phyloP scores from a whole-genome alignment of 148 eudicot genomes.

The Talinum fruticosum region DNA sequence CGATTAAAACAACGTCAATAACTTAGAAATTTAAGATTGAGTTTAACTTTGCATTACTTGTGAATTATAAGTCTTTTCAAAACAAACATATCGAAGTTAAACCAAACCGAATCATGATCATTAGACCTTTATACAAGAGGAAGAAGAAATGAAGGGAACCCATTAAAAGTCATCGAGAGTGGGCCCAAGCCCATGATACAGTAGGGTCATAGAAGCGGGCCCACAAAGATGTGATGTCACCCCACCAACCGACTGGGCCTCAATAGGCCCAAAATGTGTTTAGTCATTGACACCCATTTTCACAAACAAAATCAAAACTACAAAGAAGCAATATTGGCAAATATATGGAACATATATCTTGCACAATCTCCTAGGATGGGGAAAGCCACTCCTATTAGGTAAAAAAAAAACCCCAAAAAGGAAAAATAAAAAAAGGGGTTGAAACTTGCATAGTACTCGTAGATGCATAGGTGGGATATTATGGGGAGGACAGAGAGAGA shows the following conservation, averaged over 20 bases:
- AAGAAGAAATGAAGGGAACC: too few relatives aligned
- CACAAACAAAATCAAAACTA: neutral
- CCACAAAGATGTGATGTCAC: neutral
- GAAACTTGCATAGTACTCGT: neutral
- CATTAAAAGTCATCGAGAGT: neutral
- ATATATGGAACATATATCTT: neutral
- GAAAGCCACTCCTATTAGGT: neutral
- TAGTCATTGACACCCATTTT: neutral
- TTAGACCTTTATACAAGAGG: too few relatives aligned
- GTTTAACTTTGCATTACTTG: too few relatives aligned
- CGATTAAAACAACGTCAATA: too few relatives aligned
- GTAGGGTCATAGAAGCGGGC: neutral
- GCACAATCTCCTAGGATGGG: neutral
- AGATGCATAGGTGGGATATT: neutral
- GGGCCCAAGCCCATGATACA: constrained; percentile 10
- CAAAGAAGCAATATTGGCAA: neutral
- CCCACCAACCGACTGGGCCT: constrained; percentile 12
- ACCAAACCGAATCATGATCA: too few relatives aligned
- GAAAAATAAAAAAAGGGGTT: neutral
- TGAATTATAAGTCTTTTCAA: too few relatives aligned
- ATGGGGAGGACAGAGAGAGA: constrained; percentile 1
- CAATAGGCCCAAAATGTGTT: neutral
- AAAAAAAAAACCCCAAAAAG: neutral
- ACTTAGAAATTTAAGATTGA: too few relatives aligned
- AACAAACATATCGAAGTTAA: too few relatives aligned